Evolutionary conservation across 2,329 filamentous ascomycete genomes (phyloP).

Genomic region (Microsporum canis): DNA sequence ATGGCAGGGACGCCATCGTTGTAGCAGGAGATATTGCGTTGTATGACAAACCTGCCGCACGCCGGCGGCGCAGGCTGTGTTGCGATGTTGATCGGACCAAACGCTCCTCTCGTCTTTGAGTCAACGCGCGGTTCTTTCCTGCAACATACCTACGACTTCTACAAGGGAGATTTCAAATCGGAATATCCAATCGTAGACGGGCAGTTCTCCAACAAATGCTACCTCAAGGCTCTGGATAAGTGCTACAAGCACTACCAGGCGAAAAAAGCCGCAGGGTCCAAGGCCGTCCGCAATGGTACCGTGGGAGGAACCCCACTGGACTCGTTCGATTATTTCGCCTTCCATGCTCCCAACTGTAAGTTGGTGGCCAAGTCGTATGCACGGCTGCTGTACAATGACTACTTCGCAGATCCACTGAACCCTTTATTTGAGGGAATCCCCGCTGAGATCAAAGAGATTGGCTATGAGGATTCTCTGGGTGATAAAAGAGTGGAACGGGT

Average conservation of each 20-base stretch:
- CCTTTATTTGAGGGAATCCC: conserved; percentile 62
- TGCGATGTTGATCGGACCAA: conserved; percentile 61
- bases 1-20: conserved; percentile 66
- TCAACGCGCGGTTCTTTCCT: conserved; percentile 66
- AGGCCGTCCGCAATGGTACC: conserved; percentile 16
- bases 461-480: not conserved
- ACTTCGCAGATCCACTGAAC: conserved; percentile 56
- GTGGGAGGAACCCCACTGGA: conserved; percentile 54
- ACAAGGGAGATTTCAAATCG: conserved; percentile 71
- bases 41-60: conserved; percentile 66
- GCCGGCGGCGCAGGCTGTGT: conserved; percentile 62
- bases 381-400: conserved; percentile 77
- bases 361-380: conserved; percentile 75
- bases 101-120: conserved; percentile 61
- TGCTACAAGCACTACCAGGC: conserved; percentile 72
- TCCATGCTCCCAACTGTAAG: conserved; percentile 82
- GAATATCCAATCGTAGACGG: conserved; percentile 73
- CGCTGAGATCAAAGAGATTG: conserved; percentile 29
- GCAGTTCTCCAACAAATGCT: conserved; percentile 66
- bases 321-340: conserved; percentile 71
- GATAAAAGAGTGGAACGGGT: conserved; percentile 43
- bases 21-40: conserved; percentile 67
- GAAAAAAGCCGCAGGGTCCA: conserved; percentile 48
- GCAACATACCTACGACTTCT: conserved; percentile 75
- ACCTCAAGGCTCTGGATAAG: conserved; percentile 60